Percentiles rank a stretch among this genome's conserved stretches.
phyloP scores from a whole-genome alignment of 306 rosid genomes.

The Macrotyloma uniflorum region DNA sequence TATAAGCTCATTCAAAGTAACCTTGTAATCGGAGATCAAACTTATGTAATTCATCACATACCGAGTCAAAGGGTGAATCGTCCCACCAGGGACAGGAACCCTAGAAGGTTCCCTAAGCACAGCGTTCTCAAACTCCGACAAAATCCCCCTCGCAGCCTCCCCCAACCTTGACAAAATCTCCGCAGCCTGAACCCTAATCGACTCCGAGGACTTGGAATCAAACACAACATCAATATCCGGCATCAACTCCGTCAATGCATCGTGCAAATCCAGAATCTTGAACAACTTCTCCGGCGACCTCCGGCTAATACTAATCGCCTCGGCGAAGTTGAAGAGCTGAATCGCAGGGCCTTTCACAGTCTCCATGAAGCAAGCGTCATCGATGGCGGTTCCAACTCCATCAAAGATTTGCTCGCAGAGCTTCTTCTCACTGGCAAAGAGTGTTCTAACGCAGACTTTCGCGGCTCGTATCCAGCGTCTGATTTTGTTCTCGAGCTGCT shows the following conservation, averaged over 20 bases:
- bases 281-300: constrained; percentile 94
- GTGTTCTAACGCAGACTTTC: constrained; percentile 71
- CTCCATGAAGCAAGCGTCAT: constrained; percentile 94
- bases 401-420: constrained; percentile 88
- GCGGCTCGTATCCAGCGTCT: constrained; percentile 91
- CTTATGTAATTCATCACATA: constrained; percentile 96
- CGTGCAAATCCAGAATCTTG: constrained; percentile 91
- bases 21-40: constrained; percentile 89
- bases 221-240: constrained; percentile 87
- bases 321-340: constrained; percentile 91
- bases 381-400: constrained; percentile 75
- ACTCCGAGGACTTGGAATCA: constrained; percentile 85
- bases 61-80: constrained; percentile 94
- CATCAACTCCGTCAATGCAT: constrained; percentile 81
- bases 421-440: constrained; percentile 89
- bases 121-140: constrained; percentile 95
- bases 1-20: constrained; percentile 78
- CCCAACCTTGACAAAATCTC: constrained; percentile 91
- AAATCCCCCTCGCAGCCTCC: constrained; percentile 91
- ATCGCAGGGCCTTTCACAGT: constrained; percentile 91
- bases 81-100: constrained; percentile 96
- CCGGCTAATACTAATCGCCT: constrained; percentile 87
- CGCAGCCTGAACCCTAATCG: constrained; percentile 83
- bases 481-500: constrained; percentile 83
- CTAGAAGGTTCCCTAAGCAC: constrained; percentile 85